A percentile compares a stretch with the other conserved stretches of the same genome.
These are phyloP conservation scores for Phaeosphaeriaceae sp. DNA, from an alignment of 2,329 filamentous ascomycete genomes.

Conservation along the genomic window DNA sequence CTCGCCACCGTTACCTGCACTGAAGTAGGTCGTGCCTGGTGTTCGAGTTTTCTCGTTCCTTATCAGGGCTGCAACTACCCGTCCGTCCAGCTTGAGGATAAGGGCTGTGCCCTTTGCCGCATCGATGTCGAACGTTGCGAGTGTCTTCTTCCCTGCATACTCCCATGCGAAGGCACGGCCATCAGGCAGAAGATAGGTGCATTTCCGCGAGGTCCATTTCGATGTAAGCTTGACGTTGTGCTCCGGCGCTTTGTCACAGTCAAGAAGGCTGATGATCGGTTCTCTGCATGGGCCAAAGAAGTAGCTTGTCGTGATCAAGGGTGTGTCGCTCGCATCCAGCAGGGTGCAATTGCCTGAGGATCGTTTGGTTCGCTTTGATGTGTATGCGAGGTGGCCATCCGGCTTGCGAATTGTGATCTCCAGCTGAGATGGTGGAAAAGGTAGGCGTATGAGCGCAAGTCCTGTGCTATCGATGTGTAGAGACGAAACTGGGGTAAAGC, in stretches of 20 bases:
- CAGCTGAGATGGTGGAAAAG: constrained; percentile 48
- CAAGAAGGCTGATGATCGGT: constrained; percentile 55
- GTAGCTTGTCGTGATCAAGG: constrained; percentile 63
- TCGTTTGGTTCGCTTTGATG: constrained; percentile 58
- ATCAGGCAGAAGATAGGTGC: constrained; percentile 56
- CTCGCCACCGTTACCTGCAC: constrained; percentile 52
- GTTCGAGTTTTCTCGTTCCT: constrained; percentile 52
- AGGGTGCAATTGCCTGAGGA: constrained; percentile 60
- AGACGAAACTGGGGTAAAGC: constrained; percentile 54
- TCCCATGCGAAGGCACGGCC: constrained; percentile 63
- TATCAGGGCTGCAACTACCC: constrained; percentile 49
- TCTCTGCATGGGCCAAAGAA: constrained; percentile 63
- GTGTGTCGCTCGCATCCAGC: constrained; percentile 47
- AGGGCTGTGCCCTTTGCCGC: constrained; percentile 25
- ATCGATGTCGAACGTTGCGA: constrained; percentile 10
- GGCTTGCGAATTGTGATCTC: constrained; percentile 39
- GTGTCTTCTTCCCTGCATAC: constrained; percentile 48
- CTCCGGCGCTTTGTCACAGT: constrained; percentile 26
- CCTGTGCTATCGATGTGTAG: constrained; percentile 61
- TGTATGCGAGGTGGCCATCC: constrained; percentile 55
- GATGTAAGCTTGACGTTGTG: constrained; percentile 43
- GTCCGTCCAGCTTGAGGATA: constrained; percentile 19
- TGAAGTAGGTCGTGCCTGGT: constrained; percentile 43
- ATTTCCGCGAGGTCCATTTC: constrained; percentile 57
- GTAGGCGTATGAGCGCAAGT: constrained; percentile 53